phyloP scores from a whole-genome alignment of 805 yeast genomes.

The Candida ovalis region DNA sequence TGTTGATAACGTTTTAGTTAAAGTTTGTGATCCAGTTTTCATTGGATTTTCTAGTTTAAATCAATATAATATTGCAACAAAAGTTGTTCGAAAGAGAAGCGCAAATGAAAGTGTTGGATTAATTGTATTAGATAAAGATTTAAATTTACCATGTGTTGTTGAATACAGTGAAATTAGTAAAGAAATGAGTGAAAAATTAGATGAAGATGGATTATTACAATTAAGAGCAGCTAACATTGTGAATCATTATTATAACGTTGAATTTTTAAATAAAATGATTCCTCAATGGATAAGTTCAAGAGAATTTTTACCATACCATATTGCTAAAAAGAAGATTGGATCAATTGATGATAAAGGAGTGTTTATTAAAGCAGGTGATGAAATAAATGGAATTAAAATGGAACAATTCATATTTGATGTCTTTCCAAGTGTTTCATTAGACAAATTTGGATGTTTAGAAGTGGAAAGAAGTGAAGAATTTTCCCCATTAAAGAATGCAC shows the following conservation, averaged over 20 bases:
- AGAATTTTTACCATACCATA: slow-evolving; percentile 80
- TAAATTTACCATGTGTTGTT: slow-evolving; percentile 76
- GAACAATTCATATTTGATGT: slow-evolving; percentile 98
- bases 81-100: slow-evolving; percentile 89
- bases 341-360: slow-evolving; percentile 40
- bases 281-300: slow-evolving; percentile 69
- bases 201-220: slow-evolving; percentile 57
- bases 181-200: slow-evolving; percentile 66
- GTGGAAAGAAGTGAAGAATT: slow-evolving; percentile 84
- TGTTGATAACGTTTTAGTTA: slow-evolving; percentile 90
- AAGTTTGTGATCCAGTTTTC: slow-evolving; percentile 88
- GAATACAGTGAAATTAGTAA: slow-evolving; percentile 88
- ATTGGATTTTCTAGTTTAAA: slow-evolving; percentile 78
- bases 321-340: slow-evolving; percentile 83
- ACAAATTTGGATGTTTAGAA: slow-evolving; percentile 85
- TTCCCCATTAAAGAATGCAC: slow-evolving; percentile 90
- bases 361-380: slow-evolving; percentile 51
- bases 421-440: slow-evolving; percentile 70
- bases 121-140: slow-evolving; percentile 63
- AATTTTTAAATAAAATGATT: slow-evolving; percentile 55
- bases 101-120: slow-evolving; percentile 89
- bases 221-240: slow-evolving; percentile 96
- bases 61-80: slow-evolving; percentile 75
- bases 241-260: slow-evolving; percentile 89
- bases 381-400: slow-evolving; percentile 86